Percentiles rank a stretch among this genome's conserved stretches.
Evolutionary conservation across 1,284 basidiomycete species (phyloP).

Genomic region (Schizophyllum amplum): DNA sequence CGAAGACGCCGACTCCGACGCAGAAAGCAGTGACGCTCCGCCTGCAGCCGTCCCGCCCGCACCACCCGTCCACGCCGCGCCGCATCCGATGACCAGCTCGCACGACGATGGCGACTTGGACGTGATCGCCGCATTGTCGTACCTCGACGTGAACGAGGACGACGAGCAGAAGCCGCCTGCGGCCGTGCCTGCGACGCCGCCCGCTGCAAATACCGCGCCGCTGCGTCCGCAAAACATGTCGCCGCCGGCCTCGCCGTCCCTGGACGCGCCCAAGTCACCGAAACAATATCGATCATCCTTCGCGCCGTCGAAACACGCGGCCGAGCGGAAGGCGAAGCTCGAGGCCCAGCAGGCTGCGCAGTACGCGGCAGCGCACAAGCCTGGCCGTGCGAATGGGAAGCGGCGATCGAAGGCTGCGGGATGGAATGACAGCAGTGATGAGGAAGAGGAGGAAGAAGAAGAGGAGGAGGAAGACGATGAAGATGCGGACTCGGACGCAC

Average conservation of each 20-base stretch:
- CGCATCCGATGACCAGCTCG: conserved; percentile 7
- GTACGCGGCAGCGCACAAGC: conserved; percentile 63
- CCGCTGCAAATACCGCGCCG: conserved; percentile 19
- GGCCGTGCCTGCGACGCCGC: conserved; percentile 13
- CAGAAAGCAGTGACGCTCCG: background rate
- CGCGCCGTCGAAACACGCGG: conserved; percentile 72
- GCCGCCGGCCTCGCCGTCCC: conserved; percentile 21
- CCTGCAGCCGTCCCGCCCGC: conserved; percentile 14
- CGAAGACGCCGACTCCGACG: conserved; percentile 18
- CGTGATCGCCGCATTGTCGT: conserved; percentile 69
- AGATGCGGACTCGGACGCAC: conserved; percentile 56
- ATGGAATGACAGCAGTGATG: conserved; percentile 72
- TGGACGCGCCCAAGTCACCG: conserved; percentile 15
- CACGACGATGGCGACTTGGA: conserved; percentile 51
- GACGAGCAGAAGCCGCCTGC: conserved; percentile 14
- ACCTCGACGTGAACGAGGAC: conserved; percentile 52
- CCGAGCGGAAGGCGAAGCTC: conserved; percentile 73
- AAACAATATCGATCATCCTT: conserved; percentile 70
- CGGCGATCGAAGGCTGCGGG: conserved; percentile 35
- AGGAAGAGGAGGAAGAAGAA: conserved; percentile 75
- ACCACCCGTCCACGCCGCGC: conserved; percentile 5
- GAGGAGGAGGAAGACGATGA: conserved; percentile 73
- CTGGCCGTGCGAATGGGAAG: conserved; percentile 62
- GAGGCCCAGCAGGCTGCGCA: conserved; percentile 77
- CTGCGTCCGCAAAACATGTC: conserved; percentile 13